phyloP scores from a whole-genome alignment of 2,329 filamentous ascomycete species.

The Claviceps maximensis region DNA sequence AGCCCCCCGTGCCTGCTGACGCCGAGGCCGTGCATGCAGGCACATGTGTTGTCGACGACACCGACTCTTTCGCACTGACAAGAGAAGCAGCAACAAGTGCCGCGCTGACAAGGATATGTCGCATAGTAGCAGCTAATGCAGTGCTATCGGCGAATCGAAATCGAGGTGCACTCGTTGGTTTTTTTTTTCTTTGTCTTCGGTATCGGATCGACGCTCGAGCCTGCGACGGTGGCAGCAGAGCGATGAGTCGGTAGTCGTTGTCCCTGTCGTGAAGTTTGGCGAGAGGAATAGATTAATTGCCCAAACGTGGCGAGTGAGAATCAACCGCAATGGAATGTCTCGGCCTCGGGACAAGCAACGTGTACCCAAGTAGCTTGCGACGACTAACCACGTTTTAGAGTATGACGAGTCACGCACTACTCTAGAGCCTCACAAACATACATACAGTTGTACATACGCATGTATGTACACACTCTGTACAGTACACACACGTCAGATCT shows the following conservation, averaged over 20 bases:
- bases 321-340: neutral
- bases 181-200: neutral
- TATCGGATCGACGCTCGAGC: neutral
- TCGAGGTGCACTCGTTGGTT: neutral
- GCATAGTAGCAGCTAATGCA: constrained; percentile 12
- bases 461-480: no score
- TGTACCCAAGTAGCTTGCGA: neutral
- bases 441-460: no score
- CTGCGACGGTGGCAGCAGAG: neutral
- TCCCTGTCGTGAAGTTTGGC: neutral
- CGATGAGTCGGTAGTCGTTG: neutral
- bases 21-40: constrained; percentile 44
- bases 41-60: constrained; percentile 28
- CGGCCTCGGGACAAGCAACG: neutral
- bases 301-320: neutral
- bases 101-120: constrained; percentile 14
- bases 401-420: neutral
- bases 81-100: constrained; percentile 23
- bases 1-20: constrained; percentile 40
- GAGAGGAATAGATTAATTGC: neutral
- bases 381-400: neutral
- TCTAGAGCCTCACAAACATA: no score
- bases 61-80: constrained; percentile 20
- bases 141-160: neutral
- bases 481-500: no score